Percentiles rank a stretch among this genome's conserved stretches.
phyloP scores from a whole-genome alignment of 805 yeast species.

The Lipomyces starkeyi region DNA sequence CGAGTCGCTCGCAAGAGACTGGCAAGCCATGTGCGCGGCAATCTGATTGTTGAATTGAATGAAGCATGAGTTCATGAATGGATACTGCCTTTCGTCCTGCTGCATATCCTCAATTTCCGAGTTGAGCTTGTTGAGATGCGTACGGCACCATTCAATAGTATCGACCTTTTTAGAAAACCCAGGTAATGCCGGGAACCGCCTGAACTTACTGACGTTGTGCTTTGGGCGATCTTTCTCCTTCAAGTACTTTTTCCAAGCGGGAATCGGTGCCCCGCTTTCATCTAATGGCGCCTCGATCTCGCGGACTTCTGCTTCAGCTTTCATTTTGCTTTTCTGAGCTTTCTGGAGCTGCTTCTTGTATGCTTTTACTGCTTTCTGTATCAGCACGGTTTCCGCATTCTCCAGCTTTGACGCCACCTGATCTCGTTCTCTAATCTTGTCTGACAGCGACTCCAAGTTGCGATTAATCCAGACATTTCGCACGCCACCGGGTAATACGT shows the following conservation, averaged over 20 bases:
- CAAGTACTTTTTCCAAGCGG: slow-evolving; percentile 54
- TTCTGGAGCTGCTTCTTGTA: slow-evolving; percentile 21
- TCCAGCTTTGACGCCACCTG: slow-evolving; percentile 50
- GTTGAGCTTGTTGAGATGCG: slow-evolving; percentile 70
- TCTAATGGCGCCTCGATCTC: slow-evolving; percentile 14
- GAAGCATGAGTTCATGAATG: slow-evolving; percentile 76
- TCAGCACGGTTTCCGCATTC: slow-evolving; percentile 49
- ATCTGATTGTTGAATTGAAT: slow-evolving; percentile 63
- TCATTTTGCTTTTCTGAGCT: slow-evolving; percentile 4
- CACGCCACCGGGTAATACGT: slow-evolving; percentile 60
- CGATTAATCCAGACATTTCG: slow-evolving; percentile 65
- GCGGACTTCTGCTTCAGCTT: slow-evolving; percentile 10
- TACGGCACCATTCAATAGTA: slow-evolving; percentile 75
- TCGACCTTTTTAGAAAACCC: slow-evolving; percentile 76
- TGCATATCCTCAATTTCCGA: slow-evolving; percentile 66
- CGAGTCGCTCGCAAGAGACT: slow-evolving; percentile 51
- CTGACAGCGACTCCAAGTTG: slow-evolving; percentile 50
- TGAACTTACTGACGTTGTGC: slow-evolving; percentile 54
- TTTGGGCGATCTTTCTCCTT: slow-evolving; percentile 71
- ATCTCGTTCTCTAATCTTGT: slow-evolving; percentile 45
- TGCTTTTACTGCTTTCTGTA: slow-evolving; percentile 41
- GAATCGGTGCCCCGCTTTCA: slow-evolving; percentile 15
- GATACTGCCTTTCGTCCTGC: slow-evolving; percentile 60
- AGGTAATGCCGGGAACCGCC: slow-evolving; percentile 44
- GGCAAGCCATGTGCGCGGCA: slow-evolving; percentile 69